A percentile compares a stretch with the other conserved stretches of the same genome.
These are phyloP conservation scores for Pilasporangium apinafurcum DNA, from an alignment of 352 stramenopile species.

Conservation along the genomic window DNA sequence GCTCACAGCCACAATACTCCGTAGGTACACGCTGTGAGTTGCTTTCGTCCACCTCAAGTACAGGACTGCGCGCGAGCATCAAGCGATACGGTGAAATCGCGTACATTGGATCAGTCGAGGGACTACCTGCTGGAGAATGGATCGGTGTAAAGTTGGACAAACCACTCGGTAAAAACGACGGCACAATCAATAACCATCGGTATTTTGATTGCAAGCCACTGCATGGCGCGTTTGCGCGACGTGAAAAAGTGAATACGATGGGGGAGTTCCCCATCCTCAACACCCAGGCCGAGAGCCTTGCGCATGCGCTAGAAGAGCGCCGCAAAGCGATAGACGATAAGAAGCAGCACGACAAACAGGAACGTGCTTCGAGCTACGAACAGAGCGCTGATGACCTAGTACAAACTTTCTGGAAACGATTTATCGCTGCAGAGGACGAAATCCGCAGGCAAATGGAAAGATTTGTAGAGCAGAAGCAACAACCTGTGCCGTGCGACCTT, in stretches of 20 bases:
- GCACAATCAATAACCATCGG: constrained; percentile 29
- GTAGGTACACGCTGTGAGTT: constrained; percentile 59
- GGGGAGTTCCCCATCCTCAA: constrained; percentile 48
- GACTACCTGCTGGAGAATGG: constrained; percentile 56
- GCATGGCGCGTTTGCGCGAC: constrained; percentile 63
- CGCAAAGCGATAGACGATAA: constrained; percentile 30
- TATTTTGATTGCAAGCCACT: constrained; percentile 60
- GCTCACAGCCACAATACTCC: too few species aligned
- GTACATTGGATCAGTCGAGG: constrained; percentile 47
- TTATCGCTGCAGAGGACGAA: constrained; percentile 41
- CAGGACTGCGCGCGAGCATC: constrained; percentile 44
- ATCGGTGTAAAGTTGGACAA: constrained; percentile 70
- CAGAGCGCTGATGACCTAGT: constrained; percentile 44
- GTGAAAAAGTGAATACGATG: constrained; percentile 42
- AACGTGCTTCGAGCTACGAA: constrained; percentile 22
- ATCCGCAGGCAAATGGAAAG: constrained; percentile 38
- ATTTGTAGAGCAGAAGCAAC: constrained; percentile 59
- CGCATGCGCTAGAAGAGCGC: constrained; percentile 38
- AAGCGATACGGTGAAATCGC: constrained; percentile 64
- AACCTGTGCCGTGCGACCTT: constrained; percentile 27
- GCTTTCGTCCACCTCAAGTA: constrained; percentile 19
- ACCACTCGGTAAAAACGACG: constrained; percentile 72
- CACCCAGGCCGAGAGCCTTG: constrained; percentile 44
- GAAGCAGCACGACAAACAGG: constrained; percentile 11
- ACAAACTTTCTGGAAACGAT: constrained; percentile 57